phyloP scores from a whole-genome alignment of 805 yeast species.

The Hanseniaspora singularis region DNA sequence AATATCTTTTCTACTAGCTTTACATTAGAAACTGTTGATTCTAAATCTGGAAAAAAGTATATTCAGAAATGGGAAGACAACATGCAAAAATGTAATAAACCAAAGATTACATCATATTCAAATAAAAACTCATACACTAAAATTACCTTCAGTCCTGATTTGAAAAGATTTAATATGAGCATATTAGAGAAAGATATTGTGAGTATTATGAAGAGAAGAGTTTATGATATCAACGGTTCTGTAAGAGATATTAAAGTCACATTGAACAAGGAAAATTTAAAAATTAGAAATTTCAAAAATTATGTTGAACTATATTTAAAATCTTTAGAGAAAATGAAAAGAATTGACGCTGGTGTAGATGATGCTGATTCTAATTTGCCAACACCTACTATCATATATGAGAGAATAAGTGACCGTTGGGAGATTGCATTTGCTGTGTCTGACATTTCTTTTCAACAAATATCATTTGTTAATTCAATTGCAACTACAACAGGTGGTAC shows the following conservation, averaged over 20 bases:
- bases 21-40: slow-evolving; percentile 79
- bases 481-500: slow-evolving; percentile 98
- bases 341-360: slow-evolving; percentile 30
- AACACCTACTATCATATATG: slow-evolving; percentile 61
- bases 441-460: slow-evolving; percentile 81
- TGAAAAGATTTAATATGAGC: slow-evolving; percentile 75
- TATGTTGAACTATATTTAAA: slow-evolving; percentile 83
- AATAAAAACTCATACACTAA: slow-evolving; percentile 66
- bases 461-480: slow-evolving; percentile 92
- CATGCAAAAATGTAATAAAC: slow-evolving; percentile 67
- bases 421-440: slow-evolving; percentile 91
- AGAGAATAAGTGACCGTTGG: slow-evolving; percentile 78
- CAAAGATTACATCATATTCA: slow-evolving; percentile 43
- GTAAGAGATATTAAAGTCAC: slow-evolving; percentile 69
- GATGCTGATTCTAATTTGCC: slow-evolving; percentile 25
- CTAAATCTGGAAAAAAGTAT: slow-evolving; percentile 47
- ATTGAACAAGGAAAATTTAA: slow-evolving; percentile 61
- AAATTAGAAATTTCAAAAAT: slow-evolving; percentile 63
- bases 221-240: slow-evolving; percentile 89
- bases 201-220: slow-evolving; percentile 82
- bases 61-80: slow-evolving; percentile 78
- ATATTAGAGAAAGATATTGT: slow-evolving; percentile 68
- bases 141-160: slow-evolving; percentile 79
- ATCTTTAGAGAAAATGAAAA: slow-evolving; percentile 43
- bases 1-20: slow-evolving; percentile 88